Base-by-base conservation (phyloP, 495 filamentous ascomycete genomes). In the Neurospora sp. region DNA sequence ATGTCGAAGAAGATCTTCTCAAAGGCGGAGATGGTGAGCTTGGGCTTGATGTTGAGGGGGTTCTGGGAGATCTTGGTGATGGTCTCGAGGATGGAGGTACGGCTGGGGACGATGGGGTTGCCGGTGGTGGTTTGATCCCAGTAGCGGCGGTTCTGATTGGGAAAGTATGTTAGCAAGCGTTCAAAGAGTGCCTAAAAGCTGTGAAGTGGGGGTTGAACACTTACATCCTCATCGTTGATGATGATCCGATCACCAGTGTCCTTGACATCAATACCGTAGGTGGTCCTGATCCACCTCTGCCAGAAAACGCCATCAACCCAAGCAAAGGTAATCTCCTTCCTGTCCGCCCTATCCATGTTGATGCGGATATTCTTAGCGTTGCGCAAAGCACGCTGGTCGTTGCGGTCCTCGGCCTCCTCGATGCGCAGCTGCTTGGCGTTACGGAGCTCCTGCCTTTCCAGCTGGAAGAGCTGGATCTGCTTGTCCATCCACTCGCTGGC, bases 291-390 rank as follows among this genome's bases (percentile, higher is more conserved):
- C 96, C 96, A 99, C 43, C 95, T 88, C 80, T 98, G 94, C 96
- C 96, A 99, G 81, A 98, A 98, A 31, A 93, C 89, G 69, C 94
- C 94, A 81, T 99, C 96, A 9, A 98, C 93, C 96, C 96, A 98
- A n/a, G 96, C 96, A 83, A 99, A 99, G 5, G 90, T 87, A 34
- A 98, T 93, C 77, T 96, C 91, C 82, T 96, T 97, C 77, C 91
- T 91, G 78, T 93, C 90, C 71, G 93, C 87, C 78, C 92, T 89
- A 74, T 94, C 90, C 86, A 98, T 95, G 72, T 92, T 92, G 78
- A 98, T 94, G 8, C 90, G 88, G 81, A 96, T 97, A 74, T 89
- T 92, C 85, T 99, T 99, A 31, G 96, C 96, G n/a, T 89, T 85
- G 59, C 93, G 87, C 71, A 97, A 79, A 8, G 93, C 94, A 42